Evolutionary conservation across 1,139 yeast species (phyloP).

Genomic region (Saccharomyces hybrid): DNA sequence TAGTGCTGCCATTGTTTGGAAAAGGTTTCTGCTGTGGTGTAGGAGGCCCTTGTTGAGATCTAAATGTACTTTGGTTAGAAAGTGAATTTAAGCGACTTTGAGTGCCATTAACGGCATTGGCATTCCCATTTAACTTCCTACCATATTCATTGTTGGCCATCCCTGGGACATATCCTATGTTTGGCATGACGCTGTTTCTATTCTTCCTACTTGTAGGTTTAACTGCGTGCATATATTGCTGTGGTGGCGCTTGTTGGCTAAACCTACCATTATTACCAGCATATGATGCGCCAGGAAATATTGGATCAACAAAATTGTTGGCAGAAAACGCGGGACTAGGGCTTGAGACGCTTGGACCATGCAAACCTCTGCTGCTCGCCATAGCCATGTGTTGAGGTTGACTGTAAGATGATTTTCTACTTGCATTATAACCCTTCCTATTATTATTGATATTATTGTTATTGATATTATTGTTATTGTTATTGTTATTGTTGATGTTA

Average conservation of each 20-base stretch:
- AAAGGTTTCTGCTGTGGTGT: not conserved
- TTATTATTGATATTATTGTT: too few species aligned
- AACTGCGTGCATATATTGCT: conserved; percentile 14
- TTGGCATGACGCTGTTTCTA: conserved; percentile 25
- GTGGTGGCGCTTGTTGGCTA: conserved; percentile 7
- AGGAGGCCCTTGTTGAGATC: not conserved
- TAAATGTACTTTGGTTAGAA: conserved; percentile 10
- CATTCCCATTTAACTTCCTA: conserved; percentile 5
- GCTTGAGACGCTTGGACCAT: conserved; percentile 21
- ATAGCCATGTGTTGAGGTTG: conserved; percentile 12
- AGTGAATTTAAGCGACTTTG: conserved; percentile 12
- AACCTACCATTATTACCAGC: conserved; percentile 7
- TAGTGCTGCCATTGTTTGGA: not conserved
- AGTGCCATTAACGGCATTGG: conserved; percentile 7
- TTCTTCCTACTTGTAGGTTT: conserved; percentile 31
- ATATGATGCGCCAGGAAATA: conserved; percentile 8
- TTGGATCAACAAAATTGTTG: conserved; percentile 18
- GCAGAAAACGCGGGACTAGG: conserved; percentile 9
- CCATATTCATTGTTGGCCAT: conserved; percentile 13
- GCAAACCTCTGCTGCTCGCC: conserved; percentile 16
- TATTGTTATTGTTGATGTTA: too few species aligned
- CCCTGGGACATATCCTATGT: conserved; percentile 28
- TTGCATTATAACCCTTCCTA: not conserved
- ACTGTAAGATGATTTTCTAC: conserved; percentile 17
- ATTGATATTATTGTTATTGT: too few species aligned